Evolutionary conservation across 306 rosid species (phyloP), one percentile per base, ranked within the genome.

Genomic region (Casuarina equisetifolia): DNA sequence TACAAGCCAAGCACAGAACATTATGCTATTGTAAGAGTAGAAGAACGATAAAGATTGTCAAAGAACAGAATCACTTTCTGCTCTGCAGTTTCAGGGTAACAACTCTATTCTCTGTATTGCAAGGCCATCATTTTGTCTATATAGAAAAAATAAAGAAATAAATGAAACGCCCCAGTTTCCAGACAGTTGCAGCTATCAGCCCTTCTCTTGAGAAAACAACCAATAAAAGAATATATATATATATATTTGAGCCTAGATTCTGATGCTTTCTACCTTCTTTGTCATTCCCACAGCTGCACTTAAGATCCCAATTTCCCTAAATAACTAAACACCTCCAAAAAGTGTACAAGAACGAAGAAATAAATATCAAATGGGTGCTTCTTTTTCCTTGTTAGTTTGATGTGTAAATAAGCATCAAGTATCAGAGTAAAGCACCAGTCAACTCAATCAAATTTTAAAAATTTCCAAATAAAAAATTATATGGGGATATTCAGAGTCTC

Each of bases 1-100:
- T 19, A 63, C 40, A 64, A 38, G 54, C 78, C 78, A 59, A 59
- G 6, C 7, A 43, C 35, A 59, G 50, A 76, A 76, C 51, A 5
- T 9, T 9, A 1, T 50, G 19, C 11, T 10, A 12, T 11, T 43
- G 25, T 19, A 43, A 52, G 57, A 74, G 53, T 42, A 54, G 20
- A 46, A 13, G 73, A 69, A 17, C 5, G 13, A 43, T 38, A 2
- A 67, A 67, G 7, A 3, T 38, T 17, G 9, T 6, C 5, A 9
- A 39, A n/a, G 9, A 15, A 6, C 2, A 43, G 17, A 53, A 8
- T 5, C 17, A 44, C 20, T 19, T 42, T 69, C 54, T 45, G 17
- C 44, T 10, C 16, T 62, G 25, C 58, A 53, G 25, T 2, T 12
- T 16, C 9, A 53, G 17, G 10, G 59, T 17, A n/a, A 17, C 9